Percentiles rank a stretch among this genome's conserved stretches.
These are phyloP conservation scores for Antitrichia curtipendula DNA, from an alignment of 225 moss, liverwort and hornwort genomes.

Conservation along the genomic window DNA sequence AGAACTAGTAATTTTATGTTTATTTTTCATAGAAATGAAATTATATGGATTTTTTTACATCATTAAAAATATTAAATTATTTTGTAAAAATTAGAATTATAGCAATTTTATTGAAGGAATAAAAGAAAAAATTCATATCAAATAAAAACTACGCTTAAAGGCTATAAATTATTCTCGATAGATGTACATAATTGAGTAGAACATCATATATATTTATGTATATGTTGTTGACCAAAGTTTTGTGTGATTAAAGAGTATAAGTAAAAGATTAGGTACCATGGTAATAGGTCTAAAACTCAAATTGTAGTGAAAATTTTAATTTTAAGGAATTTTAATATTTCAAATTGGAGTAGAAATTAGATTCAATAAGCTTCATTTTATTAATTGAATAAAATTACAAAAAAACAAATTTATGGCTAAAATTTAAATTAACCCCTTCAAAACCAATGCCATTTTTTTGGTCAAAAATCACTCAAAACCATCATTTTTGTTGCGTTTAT, in stretches of 20 bases:
- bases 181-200: no score
- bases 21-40: background rate
- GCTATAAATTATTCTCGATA: background rate
- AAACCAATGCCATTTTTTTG: no score
- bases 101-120: accelerated
- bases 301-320: background rate
- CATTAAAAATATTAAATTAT: background rate
- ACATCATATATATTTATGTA: background rate
- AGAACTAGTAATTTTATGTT: background rate
- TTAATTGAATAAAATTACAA: background rate
- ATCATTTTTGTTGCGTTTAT: no score
- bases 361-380: background rate
- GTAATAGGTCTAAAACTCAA: background rate
- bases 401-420: no score
- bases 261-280: accelerated
- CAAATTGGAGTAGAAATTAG: background rate
- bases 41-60: background rate
- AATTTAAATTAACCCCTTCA: no score
- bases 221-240: background rate
- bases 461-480: no score
- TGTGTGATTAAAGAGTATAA: no score
- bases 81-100: background rate
- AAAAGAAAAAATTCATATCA: background rate
- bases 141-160: background rate
- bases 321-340: background rate